Evolutionary conservation across 108 stramenopile genomes (phyloP).

Genomic region (Fistulifera pelliculosa): DNA sequence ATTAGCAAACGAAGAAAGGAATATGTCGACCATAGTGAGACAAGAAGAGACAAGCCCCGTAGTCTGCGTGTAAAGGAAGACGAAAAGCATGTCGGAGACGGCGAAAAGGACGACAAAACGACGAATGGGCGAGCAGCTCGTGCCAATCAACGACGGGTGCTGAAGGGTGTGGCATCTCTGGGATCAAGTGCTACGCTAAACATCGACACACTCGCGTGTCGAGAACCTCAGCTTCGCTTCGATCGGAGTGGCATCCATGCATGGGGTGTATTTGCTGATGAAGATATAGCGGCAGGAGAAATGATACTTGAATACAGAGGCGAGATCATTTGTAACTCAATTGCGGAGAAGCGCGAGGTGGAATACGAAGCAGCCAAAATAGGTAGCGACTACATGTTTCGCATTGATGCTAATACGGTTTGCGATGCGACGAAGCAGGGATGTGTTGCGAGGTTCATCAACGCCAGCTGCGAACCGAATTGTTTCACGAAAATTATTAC

Average conservation of each 20-base stretch:
- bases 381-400: slow-evolving; percentile 92
- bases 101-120: slow-evolving; percentile 28
- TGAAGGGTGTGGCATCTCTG: slow-evolving; percentile 44
- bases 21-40: not conserved
- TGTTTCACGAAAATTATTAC: slow-evolving; percentile 84
- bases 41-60: not conserved
- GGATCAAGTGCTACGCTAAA: slow-evolving; percentile 18
- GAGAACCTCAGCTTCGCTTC: slow-evolving; percentile 60
- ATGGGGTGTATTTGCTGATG: slow-evolving; percentile 80
- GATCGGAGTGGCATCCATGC: slow-evolving; percentile 65
- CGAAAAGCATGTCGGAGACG: slow-evolving; percentile 17
- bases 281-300: slow-evolving; percentile 51
- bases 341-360: slow-evolving; percentile 78
- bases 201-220: slow-evolving; percentile 51
- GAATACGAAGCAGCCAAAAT: slow-evolving; percentile 82
- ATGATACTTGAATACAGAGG: slow-evolving; percentile 92
- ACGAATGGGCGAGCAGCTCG: slow-evolving; percentile 46
- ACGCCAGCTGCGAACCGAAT: slow-evolving; percentile 90
- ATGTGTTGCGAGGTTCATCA: slow-evolving; percentile 92
- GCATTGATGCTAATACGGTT: slow-evolving; percentile 72
- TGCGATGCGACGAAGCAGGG: slow-evolving; percentile 84
- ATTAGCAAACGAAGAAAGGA: slow-evolving; percentile 13
- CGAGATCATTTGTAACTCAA: slow-evolving; percentile 80
- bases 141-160: slow-evolving; percentile 59
- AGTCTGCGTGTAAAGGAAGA: slow-evolving; percentile 8